phyloP scores from a whole-genome alignment of 2,329 filamentous ascomycete species.

The Tolypocladium amazonense region DNA sequence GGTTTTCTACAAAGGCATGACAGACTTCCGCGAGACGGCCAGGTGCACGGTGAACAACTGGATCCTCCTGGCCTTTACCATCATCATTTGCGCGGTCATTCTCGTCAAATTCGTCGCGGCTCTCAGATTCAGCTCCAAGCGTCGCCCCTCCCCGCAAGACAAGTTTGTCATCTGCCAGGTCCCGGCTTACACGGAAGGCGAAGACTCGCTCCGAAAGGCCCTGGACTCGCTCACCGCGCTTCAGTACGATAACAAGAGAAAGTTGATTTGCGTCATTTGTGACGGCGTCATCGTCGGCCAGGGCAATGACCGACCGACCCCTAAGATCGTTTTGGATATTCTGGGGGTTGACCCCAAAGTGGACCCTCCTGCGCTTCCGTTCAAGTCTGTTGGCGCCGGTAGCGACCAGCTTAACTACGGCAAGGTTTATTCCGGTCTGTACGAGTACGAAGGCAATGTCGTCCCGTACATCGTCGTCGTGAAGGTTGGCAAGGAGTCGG shows the following conservation, averaged over 20 bases:
- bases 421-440: constrained; percentile 96
- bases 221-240: constrained; percentile 89
- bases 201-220: constrained; percentile 87
- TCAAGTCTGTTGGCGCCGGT: constrained; percentile 83
- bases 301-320: constrained; percentile 92
- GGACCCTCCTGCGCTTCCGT: constrained; percentile 85
- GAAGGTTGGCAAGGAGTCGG: constrained; percentile 94
- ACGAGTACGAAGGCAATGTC: constrained; percentile 95
- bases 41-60: constrained; percentile 85
- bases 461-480: constrained; percentile 94
- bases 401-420: constrained; percentile 95
- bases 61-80: constrained; percentile 76
- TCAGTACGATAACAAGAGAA: constrained; percentile 96
- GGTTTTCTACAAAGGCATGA: constrained; percentile 70
- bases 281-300: constrained; percentile 95
- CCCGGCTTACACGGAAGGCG: constrained; percentile 94
- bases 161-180: constrained; percentile 99
- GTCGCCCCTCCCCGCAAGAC: constrained; percentile 80
- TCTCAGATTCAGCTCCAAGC: constrained; percentile 86
- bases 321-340: constrained; percentile 95
- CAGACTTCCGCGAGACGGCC: constrained; percentile 70
- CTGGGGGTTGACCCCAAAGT: constrained; percentile 95
- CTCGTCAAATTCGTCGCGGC: constrained; percentile 84
- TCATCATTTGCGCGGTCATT: constrained; percentile 73
- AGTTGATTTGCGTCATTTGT: constrained; percentile 91